Percentiles rank a stretch among this genome's conserved stretches.
Evolutionary conservation across 2,329 filamentous ascomycete genomes (phyloP).

Genomic region (Clarireedia monteithiana): DNA sequence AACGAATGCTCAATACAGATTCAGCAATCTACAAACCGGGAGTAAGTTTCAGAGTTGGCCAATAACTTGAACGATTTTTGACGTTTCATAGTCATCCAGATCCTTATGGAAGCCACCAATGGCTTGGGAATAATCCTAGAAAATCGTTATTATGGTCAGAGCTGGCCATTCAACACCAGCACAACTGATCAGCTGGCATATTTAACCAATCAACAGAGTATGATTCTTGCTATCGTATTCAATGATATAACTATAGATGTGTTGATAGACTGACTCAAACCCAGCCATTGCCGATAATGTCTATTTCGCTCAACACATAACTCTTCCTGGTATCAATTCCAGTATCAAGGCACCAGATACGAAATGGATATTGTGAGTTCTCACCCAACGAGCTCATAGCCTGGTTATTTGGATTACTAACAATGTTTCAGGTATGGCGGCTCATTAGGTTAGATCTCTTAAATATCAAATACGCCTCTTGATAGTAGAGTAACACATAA

Average conservation of each 20-base stretch:
- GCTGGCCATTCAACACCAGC: slow-evolving; percentile 39
- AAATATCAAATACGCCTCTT: too few species aligned
- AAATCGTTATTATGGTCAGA: slow-evolving; percentile 43
- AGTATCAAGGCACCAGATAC: slow-evolving; percentile 37
- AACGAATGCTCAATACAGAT: slow-evolving; percentile 30
- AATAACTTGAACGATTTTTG: slow-evolving; percentile 16
- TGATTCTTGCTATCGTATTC: neutral
- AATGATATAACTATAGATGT: too few species aligned
- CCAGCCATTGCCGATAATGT: slow-evolving; percentile 41
- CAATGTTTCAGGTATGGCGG: neutral
- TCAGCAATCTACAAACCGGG: slow-evolving; percentile 35
- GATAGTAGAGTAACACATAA: slow-evolving; percentile 13
- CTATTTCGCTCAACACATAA: slow-evolving; percentile 42
- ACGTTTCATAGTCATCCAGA: slow-evolving; percentile 37
- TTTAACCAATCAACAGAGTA: slow-evolving; percentile 42
- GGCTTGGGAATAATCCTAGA: slow-evolving; percentile 47
- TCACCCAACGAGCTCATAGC: neutral
- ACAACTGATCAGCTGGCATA: slow-evolving; percentile 42
- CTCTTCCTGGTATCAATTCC: slow-evolving; percentile 36
- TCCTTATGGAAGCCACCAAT: slow-evolving; percentile 45
- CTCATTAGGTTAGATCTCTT: neutral
- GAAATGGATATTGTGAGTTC: slow-evolving; percentile 39
- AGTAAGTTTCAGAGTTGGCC: slow-evolving; percentile 17
- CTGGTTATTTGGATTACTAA: neutral
- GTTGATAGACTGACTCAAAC: neutral